These are phyloP conservation scores for Marasmius fiardii DNA, from an alignment of 1,284 basidiomycete genomes.

Conservation along the genomic window DNA sequence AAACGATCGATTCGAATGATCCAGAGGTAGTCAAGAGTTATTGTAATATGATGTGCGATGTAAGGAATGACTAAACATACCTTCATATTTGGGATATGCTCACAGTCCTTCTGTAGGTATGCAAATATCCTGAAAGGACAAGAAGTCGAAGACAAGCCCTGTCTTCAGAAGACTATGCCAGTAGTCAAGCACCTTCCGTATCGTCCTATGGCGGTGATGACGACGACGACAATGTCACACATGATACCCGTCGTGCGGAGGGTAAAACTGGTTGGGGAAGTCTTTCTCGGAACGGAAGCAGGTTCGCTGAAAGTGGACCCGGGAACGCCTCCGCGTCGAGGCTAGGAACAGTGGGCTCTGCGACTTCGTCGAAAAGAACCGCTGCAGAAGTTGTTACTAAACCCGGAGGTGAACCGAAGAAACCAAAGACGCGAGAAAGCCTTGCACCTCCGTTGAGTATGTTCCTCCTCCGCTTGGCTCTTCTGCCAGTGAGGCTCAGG, in stretches of 20 bases:
- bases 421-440: neutral
- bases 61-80: conserved; percentile 30
- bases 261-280: neutral
- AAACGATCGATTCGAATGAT: conserved; percentile 57
- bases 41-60: conserved; percentile 84
- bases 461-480: too few relatives aligned
- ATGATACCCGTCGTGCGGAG: neutral
- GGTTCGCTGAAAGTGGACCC: neutral
- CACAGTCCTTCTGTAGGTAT: too few relatives aligned
- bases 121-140: conserved; percentile 70
- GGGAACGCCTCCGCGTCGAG: neutral
- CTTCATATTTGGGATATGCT: too few relatives aligned
- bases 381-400: neutral
- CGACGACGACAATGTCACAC: neutral
- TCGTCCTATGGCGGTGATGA: neutral
- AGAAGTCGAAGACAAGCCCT: conserved; percentile 44
- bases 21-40: conserved; percentile 45
- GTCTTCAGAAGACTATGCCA: conserved; percentile 36
- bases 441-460: conserved; percentile 9
- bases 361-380: neutral
- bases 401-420: conserved; percentile 3
- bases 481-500: neutral
- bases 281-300: neutral
- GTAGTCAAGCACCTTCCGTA: neutral
- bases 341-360: neutral